These are phyloP conservation scores for Pelargonium australe DNA, from an alignment of 441 rosid species.

Conservation along the genomic window DNA sequence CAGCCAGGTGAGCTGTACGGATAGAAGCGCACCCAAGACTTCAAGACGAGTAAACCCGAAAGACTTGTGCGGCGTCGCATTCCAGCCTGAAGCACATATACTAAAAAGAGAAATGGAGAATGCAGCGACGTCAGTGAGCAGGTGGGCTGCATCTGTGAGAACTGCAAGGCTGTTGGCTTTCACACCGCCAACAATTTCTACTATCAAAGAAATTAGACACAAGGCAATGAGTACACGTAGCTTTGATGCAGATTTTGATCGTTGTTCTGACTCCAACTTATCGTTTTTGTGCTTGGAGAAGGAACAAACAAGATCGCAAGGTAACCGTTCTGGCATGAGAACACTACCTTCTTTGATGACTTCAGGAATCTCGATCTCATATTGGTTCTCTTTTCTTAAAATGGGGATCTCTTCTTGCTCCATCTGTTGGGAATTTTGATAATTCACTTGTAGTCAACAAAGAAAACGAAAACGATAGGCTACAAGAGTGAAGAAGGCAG, in stretches of 20 bases:
- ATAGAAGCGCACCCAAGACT: conserved; percentile 68
- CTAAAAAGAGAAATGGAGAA: conserved; percentile 48
- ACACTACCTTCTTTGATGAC: conserved; percentile 23
- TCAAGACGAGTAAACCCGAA: conserved; percentile 65
- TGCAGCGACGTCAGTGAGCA: conserved; percentile 50
- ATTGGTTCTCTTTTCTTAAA: conserved; percentile 28
- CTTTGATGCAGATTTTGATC: conserved; percentile 40
- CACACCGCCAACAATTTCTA: background rate
- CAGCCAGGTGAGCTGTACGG: conserved; percentile 74
- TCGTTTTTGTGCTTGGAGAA: conserved; percentile 39
- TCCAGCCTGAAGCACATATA: conserved; percentile 62
- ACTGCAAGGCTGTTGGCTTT: conserved; percentile 41
- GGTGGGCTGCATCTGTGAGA: conserved; percentile 53
- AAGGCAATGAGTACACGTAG: conserved; percentile 45
- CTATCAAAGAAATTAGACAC: conserved; percentile 17
- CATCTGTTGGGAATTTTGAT: conserved; percentile 33
- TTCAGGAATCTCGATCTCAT: conserved; percentile 34
- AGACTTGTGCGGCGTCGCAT: conserved; percentile 44
- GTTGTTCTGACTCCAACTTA: conserved; percentile 36
- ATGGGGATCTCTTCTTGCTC: conserved; percentile 39
- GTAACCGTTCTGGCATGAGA: conserved; percentile 14
- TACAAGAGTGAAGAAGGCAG: too few relatives aligned
- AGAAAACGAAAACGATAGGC: too few relatives aligned
- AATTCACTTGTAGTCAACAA: background rate
- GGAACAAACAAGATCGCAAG: conserved; percentile 34